A percentile compares a stretch with the other conserved stretches of the same genome.
Conservation (phyloP, 2,329 filamentous ascomycete species). For the Ascocoryne sarcoides region DNA sequence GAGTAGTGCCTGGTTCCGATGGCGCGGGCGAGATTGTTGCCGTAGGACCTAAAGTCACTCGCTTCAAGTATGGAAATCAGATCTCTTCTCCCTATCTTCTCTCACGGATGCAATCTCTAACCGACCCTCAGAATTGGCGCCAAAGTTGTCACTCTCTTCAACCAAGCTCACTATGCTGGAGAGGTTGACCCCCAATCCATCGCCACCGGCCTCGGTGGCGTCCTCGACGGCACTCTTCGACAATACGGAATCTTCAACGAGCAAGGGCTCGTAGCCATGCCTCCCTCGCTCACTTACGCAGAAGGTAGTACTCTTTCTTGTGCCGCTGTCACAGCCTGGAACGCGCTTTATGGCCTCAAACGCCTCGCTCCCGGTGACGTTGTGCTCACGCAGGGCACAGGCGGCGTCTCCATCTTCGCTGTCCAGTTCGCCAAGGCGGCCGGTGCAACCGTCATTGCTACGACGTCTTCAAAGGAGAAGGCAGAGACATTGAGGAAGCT, state of each 20-base stretch:
- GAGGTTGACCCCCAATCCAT: constrained; percentile 18
- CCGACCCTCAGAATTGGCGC: constrained; percentile 34
- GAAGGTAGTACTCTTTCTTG: constrained; percentile 43
- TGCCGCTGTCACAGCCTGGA: constrained; percentile 48
- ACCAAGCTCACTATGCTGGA: constrained; percentile 34
- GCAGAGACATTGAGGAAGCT: constrained; percentile 30
- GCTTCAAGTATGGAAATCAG: constrained; percentile 35
- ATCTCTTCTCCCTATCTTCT: neutral
- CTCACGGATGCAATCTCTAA: neutral
- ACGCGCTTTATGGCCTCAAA: constrained; percentile 44
- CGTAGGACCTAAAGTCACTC: constrained; percentile 46
- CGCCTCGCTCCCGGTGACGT: constrained; percentile 28
- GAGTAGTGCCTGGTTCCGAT: constrained; percentile 31
- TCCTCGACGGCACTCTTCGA: constrained; percentile 39
- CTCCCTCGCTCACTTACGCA: constrained; percentile 36
- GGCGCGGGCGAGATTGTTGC: constrained; percentile 38
- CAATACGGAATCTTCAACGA: constrained; percentile 41
- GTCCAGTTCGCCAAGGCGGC: constrained; percentile 34
- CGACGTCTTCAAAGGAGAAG: constrained; percentile 33
- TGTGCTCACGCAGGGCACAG: constrained; percentile 36
- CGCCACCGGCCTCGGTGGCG: constrained; percentile 47
- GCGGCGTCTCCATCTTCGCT: constrained; percentile 33
- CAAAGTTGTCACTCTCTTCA: constrained; percentile 51
- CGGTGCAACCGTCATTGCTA: constrained; percentile 35
- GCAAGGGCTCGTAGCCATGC: constrained; percentile 52